These are phyloP conservation scores for Niveomyces coronatus DNA, from an alignment of 2,329 filamentous ascomycete genomes.

Conservation along the genomic window DNA sequence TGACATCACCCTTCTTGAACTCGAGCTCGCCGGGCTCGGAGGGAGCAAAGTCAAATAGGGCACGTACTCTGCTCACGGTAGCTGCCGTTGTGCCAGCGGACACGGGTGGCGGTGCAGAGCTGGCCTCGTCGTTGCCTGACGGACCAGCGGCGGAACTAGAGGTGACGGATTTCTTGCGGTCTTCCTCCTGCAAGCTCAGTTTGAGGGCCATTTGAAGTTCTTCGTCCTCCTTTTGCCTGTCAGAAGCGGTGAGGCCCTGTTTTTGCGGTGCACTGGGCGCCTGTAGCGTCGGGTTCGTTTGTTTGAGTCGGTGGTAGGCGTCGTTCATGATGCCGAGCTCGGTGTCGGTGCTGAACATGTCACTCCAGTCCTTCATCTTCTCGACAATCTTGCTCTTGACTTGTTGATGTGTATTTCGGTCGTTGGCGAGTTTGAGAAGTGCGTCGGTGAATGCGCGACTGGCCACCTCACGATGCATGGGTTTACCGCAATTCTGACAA, in stretches of 20 bases:
- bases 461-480: conserved; percentile 81
- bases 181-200: conserved; percentile 84
- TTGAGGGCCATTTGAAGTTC: conserved; percentile 94
- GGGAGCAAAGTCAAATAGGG: conserved; percentile 88
- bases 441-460: conserved; percentile 92
- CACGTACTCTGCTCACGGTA: conserved; percentile 87
- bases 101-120: conserved; percentile 45
- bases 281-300: conserved; percentile 76
- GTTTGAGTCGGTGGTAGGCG: conserved; percentile 80
- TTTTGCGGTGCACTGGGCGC: conserved; percentile 90
- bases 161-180: conserved; percentile 42
- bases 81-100: conserved; percentile 85
- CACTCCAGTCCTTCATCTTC: conserved; percentile 91
- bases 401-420: conserved; percentile 90
- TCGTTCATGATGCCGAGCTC: conserved; percentile 97
- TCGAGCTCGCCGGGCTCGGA: conserved; percentile 91
- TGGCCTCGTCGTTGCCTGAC: conserved; percentile 29
- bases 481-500: conserved; percentile 80
- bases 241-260: conserved; percentile 77
- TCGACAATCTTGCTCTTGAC: conserved; percentile 97
- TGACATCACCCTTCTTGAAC: conserved; percentile 94
- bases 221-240: conserved; percentile 92
- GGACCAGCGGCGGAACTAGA: conserved; percentile 21
- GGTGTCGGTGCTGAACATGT: conserved; percentile 83
- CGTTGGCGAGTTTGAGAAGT: conserved; percentile 78